Conservation (phyloP, 441 rosid species). For the Croton laevigatus region DNA sequence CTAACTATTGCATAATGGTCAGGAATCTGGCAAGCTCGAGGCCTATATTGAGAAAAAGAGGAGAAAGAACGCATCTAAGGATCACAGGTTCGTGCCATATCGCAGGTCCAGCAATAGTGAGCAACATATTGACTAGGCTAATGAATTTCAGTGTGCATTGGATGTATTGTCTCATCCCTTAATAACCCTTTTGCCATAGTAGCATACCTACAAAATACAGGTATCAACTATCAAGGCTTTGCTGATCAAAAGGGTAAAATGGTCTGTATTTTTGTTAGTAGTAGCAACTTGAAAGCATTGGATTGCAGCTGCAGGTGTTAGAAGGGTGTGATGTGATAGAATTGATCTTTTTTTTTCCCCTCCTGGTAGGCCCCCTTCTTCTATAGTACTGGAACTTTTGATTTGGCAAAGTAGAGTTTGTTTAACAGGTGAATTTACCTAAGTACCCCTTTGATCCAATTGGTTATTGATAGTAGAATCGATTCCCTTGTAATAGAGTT, state of each 20-base stretch:
- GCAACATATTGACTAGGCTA: slow-evolving; percentile 27
- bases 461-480: no score
- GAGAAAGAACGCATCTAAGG: slow-evolving; percentile 19
- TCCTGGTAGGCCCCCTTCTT: not conserved
- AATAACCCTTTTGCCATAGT: not conserved
- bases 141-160: slow-evolving; percentile 11
- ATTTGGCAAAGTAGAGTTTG: no score
- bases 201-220: not conserved
- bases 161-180: not conserved
- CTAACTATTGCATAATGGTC: slow-evolving; percentile 24
- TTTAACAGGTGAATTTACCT: no score
- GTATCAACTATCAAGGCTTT: no score
- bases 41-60: slow-evolving; percentile 62
- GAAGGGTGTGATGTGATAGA: not conserved
- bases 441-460: no score
- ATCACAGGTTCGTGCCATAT: slow-evolving; percentile 43
- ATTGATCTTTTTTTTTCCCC: not conserved
- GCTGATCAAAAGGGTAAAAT: not conserved
- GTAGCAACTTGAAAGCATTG: no score
- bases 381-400: not conserved
- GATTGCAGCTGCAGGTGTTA: no score
- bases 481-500: no score
- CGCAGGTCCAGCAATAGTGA: slow-evolving; percentile 38
- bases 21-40: slow-evolving; percentile 6
- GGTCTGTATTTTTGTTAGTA: not conserved